Conservation (phyloP, 805 yeast species). For the Jamesozyma gamospora region DNA sequence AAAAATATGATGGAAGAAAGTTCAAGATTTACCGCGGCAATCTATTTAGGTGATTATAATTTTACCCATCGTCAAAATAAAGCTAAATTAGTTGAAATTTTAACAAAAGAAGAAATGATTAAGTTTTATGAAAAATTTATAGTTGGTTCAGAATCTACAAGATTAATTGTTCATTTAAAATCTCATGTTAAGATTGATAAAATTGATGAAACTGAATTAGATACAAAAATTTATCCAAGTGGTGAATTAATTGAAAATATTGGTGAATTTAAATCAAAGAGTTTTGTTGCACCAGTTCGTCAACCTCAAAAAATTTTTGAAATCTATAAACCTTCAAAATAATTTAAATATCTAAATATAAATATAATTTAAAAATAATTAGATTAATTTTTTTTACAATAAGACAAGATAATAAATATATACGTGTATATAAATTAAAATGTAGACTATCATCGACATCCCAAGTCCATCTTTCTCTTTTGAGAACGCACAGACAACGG, state of each 20-base stretch:
- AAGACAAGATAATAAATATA: no score
- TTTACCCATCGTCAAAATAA: constrained; percentile 50
- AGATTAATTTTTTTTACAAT: no score
- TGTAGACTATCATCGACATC: constrained; percentile 33
- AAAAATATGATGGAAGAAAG: constrained; percentile 77
- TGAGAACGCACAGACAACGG: constrained; percentile 28
- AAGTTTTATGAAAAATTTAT: constrained; percentile 43
- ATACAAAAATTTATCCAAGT: constrained; percentile 34
- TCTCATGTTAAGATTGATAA: constrained; percentile 32
- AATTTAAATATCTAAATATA: neutral
- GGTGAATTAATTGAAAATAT: constrained; percentile 38
- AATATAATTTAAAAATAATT: no score
- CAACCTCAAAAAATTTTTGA: constrained; percentile 35
- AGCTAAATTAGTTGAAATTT: constrained; percentile 42
- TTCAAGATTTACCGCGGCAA: constrained; percentile 50
- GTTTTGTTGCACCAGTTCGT: constrained; percentile 53
- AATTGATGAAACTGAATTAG: constrained; percentile 16
- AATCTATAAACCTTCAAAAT: constrained; percentile 5
- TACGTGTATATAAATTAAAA: constrained; percentile 3
- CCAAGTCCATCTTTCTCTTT: constrained; percentile 26
- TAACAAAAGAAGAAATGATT: constrained; percentile 49
- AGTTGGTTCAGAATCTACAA: constrained; percentile 29
- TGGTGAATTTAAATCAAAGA: constrained; percentile 46
- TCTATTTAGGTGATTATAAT: constrained; percentile 71
- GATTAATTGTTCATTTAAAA: constrained; percentile 51